These are phyloP conservation scores for Ophiobolus disseminans DNA, from an alignment of 2,329 filamentous ascomycete species.

Conservation along the genomic window DNA sequence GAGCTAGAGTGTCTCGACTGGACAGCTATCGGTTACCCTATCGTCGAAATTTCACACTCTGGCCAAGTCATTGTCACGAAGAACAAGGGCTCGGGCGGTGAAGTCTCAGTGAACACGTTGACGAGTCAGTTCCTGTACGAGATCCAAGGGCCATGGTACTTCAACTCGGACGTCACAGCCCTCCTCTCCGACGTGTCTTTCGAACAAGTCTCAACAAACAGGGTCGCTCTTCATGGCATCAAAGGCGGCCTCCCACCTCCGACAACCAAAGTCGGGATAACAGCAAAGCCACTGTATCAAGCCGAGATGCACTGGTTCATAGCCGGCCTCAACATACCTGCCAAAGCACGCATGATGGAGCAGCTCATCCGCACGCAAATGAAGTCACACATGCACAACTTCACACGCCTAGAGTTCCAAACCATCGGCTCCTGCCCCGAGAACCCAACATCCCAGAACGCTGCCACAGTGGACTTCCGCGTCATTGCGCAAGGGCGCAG, in stretches of 20 bases:
- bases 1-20: constrained; percentile 40
- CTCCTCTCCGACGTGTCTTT: constrained; percentile 60
- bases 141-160: constrained; percentile 58
- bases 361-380: constrained; percentile 43
- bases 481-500: constrained; percentile 56
- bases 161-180: constrained; percentile 64
- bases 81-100: constrained; percentile 43
- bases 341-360: constrained; percentile 56
- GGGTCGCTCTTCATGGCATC: constrained; percentile 58
- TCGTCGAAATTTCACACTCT: constrained; percentile 37
- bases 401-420: constrained; percentile 46
- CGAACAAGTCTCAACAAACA: constrained; percentile 58
- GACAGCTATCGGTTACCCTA: constrained; percentile 42
- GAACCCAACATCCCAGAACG: constrained; percentile 55
- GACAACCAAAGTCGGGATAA: constrained; percentile 54
- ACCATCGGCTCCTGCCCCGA: constrained; percentile 49
- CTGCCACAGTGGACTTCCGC: constrained; percentile 58
- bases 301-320: constrained; percentile 56
- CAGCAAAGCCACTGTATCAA: constrained; percentile 55
- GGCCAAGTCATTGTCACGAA: constrained; percentile 39
- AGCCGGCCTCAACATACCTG: constrained; percentile 53
- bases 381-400: constrained; percentile 45
- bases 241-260: constrained; percentile 41
- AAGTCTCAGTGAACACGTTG: constrained; percentile 58
- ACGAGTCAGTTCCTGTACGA: constrained; percentile 60